phyloP scores from a whole-genome alignment of 495 filamentous ascomycete species.

The Lasiosphaeria miniovina region DNA sequence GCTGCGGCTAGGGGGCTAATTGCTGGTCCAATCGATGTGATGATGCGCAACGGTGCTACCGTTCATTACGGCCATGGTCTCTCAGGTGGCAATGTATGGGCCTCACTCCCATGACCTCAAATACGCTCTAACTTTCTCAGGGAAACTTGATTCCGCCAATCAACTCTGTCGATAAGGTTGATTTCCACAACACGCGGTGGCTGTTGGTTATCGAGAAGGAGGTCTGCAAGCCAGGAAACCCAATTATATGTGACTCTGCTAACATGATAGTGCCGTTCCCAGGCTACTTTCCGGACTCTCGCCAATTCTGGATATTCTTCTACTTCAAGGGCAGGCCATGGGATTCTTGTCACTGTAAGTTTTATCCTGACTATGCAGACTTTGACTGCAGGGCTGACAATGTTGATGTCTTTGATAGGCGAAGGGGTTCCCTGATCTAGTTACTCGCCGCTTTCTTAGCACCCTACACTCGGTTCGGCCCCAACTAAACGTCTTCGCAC shows the following conservation, averaged over 20 bases:
- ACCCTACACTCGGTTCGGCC: conserved; percentile 36
- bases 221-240: conserved; percentile 40
- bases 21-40: conserved; percentile 27
- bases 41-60: conserved; percentile 22
- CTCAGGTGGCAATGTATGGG: conserved; percentile 27
- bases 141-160: conserved; percentile 65
- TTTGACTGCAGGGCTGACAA: not conserved
- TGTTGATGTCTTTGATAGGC: conserved; percentile 45
- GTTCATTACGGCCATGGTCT: conserved; percentile 25
- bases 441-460: conserved; percentile 68
- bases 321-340: conserved; percentile 18
- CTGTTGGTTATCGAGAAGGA: conserved; percentile 92
- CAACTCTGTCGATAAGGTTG: conserved; percentile 50
- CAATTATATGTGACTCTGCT: conserved; percentile 6
- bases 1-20: conserved; percentile 54
- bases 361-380: not conserved
- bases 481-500: conserved; percentile 54
- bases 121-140: conserved; percentile 34
- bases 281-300: conserved; percentile 73
- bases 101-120: not conserved
- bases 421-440: conserved; percentile 90
- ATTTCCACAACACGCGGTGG: conserved; percentile 60
- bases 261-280: conserved; percentile 4
- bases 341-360: conserved; percentile 34
- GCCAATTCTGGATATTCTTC: conserved; percentile 25